A percentile compares a stretch with the other conserved stretches of the same genome.
These are phyloP conservation scores for Trichoderma brevicompactum DNA, from an alignment of 2,329 filamentous ascomycete species.

Conservation along the genomic window DNA sequence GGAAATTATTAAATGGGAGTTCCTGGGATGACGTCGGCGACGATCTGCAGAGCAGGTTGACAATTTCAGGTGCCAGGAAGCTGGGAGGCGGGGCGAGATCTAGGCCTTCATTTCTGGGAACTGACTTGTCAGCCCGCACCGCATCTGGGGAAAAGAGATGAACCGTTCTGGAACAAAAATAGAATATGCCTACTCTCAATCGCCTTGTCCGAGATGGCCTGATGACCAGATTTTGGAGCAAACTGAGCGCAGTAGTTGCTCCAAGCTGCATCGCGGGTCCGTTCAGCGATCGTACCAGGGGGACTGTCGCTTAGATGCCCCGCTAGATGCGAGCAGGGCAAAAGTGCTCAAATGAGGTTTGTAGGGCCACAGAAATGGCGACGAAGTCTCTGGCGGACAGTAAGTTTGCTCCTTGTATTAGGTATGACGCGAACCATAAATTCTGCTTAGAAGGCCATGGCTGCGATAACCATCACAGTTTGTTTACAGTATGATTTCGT, in stretches of 20 bases:
- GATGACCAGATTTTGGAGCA: background rate
- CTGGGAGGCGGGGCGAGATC: conserved; percentile 22
- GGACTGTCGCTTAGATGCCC: too few species aligned
- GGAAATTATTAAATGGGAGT: conserved; percentile 18
- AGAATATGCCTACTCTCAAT: background rate
- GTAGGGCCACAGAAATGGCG: too few species aligned
- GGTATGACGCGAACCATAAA: too few species aligned
- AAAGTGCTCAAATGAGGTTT: too few species aligned
- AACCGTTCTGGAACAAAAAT: background rate
- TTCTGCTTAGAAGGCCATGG: too few species aligned
- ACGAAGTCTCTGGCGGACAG: too few species aligned
- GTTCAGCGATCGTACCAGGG: too few species aligned
- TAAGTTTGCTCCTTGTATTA: too few species aligned
- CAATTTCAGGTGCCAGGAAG: background rate
- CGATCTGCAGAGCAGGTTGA: background rate
- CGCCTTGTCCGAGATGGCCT: background rate
- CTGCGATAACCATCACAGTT: too few species aligned
- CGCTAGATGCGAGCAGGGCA: too few species aligned
- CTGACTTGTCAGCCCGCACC: conserved; percentile 23
- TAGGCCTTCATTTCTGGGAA: conserved; percentile 19
- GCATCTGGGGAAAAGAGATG: background rate
- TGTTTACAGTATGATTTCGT: too few species aligned
- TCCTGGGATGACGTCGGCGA: conserved; percentile 10
- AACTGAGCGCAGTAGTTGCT: background rate
- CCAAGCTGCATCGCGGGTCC: too few species aligned